Evolutionary conservation across 2,329 filamentous ascomycete genomes (phyloP).

Genomic region (Ophiostoma himal-ulmi): DNA sequence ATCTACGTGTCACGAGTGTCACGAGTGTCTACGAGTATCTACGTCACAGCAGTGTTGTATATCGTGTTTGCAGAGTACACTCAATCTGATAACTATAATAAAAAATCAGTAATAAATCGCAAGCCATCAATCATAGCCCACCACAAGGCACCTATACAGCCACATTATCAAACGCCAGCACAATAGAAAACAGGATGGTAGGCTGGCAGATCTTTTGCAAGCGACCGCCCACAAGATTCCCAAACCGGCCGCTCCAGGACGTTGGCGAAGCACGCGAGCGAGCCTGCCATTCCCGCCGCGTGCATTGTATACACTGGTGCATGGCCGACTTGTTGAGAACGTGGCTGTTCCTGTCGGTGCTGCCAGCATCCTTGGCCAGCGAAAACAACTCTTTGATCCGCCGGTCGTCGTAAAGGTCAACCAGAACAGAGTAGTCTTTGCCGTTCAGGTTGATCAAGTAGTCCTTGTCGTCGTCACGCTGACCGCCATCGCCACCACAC

Average conservation of each 20-base stretch:
- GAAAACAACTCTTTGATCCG: conserved; percentile 26
- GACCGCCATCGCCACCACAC: too few species aligned
- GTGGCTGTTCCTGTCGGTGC: not conserved
- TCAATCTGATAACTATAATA: not conserved
- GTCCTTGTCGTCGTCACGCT: not conserved
- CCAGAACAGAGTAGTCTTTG: conserved; percentile 24
- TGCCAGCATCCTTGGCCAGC: not conserved
- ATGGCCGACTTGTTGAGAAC: conserved; percentile 23
- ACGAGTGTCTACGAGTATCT: too few species aligned
- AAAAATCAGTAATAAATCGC: not conserved
- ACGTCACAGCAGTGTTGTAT: too few species aligned
- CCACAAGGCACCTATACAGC: not conserved
- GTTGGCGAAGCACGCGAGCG: not conserved
- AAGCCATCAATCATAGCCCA: not conserved
- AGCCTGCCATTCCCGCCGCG: conserved; percentile 22
- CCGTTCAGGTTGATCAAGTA: conserved; percentile 15
- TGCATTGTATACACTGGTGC: conserved; percentile 24
- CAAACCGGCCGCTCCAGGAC: conserved; percentile 18
- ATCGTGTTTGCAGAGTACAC: not conserved
- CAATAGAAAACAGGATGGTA: conserved; percentile 22
- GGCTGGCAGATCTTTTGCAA: conserved; percentile 23
- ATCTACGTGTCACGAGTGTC: not conserved
- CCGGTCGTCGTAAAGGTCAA: conserved; percentile 25
- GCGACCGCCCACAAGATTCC: conserved; percentile 12
- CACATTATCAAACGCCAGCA: conserved; percentile 16